Percentiles rank a stretch among this genome's conserved stretches.
Evolutionary conservation across 345 rosid genomes (phyloP).

Genomic region (Turritis glabra): DNA sequence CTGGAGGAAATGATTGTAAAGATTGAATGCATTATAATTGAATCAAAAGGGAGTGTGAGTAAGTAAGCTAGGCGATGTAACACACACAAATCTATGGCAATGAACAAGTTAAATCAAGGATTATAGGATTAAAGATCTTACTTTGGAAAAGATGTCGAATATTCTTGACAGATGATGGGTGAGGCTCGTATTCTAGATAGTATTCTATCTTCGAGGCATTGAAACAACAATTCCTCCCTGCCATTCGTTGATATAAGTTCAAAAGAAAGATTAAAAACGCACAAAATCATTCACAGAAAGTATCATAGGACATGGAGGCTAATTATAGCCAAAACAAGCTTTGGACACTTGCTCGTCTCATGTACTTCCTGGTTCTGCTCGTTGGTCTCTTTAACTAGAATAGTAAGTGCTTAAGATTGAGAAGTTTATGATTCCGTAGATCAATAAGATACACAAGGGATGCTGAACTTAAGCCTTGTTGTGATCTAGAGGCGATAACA

Average conservation of each 20-base stretch:
- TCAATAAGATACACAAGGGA: not conserved
- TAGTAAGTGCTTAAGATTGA: not conserved
- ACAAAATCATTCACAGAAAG: not conserved
- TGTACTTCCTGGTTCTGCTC: not conserved
- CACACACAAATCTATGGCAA: not conserved
- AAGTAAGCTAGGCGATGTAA: constrained; percentile 5
- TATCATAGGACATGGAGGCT: not conserved
- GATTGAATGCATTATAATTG: not conserved
- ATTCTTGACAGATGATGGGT: constrained; percentile 87
- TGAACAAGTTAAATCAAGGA: not conserved
- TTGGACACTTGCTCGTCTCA: not conserved
- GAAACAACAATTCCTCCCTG: constrained; percentile 88
- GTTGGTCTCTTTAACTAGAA: not conserved
- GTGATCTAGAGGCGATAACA: not conserved
- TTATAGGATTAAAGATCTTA: constrained; percentile 37
- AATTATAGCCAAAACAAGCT: not conserved
- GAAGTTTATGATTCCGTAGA: not conserved
- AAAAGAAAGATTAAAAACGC: not conserved
- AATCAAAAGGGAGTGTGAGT: not conserved
- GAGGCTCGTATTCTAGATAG: constrained; percentile 83
- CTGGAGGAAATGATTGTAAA: constrained; percentile 36
- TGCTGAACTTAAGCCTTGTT: not conserved
- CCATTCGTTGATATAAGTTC: constrained; percentile 17
- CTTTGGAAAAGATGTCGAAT: constrained; percentile 92
- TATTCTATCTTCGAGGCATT: constrained; percentile 63